These are phyloP conservation scores for Taxillus chinensis DNA, from an alignment of 164 flowering plant species.

Conservation along the genomic window DNA sequence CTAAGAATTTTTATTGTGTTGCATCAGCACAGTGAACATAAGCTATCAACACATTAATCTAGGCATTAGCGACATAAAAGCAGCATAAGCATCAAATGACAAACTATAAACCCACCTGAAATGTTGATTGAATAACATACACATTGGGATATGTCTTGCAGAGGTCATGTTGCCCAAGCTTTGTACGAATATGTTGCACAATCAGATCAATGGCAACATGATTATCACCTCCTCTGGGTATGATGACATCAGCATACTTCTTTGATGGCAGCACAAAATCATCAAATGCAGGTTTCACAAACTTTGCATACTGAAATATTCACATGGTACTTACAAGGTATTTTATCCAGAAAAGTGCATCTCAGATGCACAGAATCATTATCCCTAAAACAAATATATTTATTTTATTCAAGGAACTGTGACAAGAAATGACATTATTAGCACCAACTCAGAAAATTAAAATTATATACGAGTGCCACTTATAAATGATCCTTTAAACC, in stretches of 20 bases:
- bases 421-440: too few relatives aligned
- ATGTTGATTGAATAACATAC: constrained; percentile 80
- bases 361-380: too few relatives aligned
- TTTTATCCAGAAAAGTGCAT: background rate
- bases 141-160: constrained; percentile 88
- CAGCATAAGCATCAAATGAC: background rate
- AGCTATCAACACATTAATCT: too few relatives aligned
- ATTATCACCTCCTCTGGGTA: constrained; percentile 95
- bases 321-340: background rate
- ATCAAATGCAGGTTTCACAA: constrained; percentile 98
- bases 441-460: too few relatives aligned
- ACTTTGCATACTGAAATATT: constrained; percentile 80
- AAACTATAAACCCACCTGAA: constrained; percentile 52
- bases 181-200: constrained; percentile 90
- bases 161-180: constrained; percentile 93
- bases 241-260: constrained; percentile 96
- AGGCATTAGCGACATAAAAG: too few relatives aligned
- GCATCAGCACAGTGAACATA: too few relatives aligned
- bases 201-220: constrained; percentile 94
- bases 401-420: too few relatives aligned
- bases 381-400: too few relatives aligned
- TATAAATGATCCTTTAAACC: too few relatives aligned
- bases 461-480: too few relatives aligned
- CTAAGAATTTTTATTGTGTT: too few relatives aligned
- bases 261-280: constrained; percentile 93